Percentiles rank a stretch among this genome's conserved stretches.
Conservation (phyloP, 768 basidiomycete species). For the Clavaria fumosa region DNA sequence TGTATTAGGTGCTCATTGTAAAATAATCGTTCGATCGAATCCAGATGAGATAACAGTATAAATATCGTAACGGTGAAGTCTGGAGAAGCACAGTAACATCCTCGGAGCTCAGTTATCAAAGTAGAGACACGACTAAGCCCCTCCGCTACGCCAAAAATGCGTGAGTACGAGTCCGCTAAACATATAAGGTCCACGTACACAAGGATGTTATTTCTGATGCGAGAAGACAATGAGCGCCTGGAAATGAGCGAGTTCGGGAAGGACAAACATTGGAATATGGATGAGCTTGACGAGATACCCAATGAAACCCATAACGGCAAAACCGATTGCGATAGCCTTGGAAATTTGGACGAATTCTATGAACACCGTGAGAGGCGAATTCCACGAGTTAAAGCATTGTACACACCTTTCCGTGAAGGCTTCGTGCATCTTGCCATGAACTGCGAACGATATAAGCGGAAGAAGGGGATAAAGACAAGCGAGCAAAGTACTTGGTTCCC, state of each 20-base stretch:
- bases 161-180: conserved; percentile 3
- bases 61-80: no score
- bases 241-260: conserved; percentile 2
- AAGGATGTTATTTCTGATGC: conserved; percentile 81
- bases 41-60: no score
- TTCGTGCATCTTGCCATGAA: conserved; percentile 97
- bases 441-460: conserved; percentile 27
- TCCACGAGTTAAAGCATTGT: neutral
- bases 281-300: conserved; percentile 98
- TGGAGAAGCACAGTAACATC: no score
- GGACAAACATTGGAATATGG: conserved; percentile 90
- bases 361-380: conserved; percentile 4
- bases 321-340: conserved; percentile 92
- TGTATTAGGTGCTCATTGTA: no score
- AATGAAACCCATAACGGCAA: conserved; percentile 98
- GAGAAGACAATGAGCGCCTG: conserved; percentile 8
- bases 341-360: conserved; percentile 91
- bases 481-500: conserved; percentile 67
- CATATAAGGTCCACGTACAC: conserved; percentile 50
- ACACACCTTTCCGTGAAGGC: conserved; percentile 82
- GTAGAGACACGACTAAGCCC: conserved; percentile 33
- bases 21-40: no score
- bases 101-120: neutral
- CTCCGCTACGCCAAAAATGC: conserved; percentile 40
- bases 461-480: neutral